Conservation (phyloP, 345 rosid genomes). For the Murraya paniculata region DNA sequence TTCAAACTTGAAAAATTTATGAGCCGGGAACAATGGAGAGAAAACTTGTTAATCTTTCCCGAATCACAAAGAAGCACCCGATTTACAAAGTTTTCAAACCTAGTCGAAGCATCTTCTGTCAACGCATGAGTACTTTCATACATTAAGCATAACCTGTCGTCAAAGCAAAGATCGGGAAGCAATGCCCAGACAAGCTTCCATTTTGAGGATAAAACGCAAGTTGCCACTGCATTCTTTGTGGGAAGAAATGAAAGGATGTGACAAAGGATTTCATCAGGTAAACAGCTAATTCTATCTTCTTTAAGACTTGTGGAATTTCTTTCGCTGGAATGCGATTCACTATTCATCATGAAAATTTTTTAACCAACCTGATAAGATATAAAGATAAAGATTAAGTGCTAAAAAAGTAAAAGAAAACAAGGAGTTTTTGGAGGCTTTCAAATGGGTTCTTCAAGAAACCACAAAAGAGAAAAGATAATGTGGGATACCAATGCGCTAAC, state of each 20-base stretch:
- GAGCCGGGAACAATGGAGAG: neutral
- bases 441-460: neutral
- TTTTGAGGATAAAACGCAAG: constrained; percentile 6
- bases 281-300: neutral
- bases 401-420: neutral
- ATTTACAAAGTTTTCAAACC: constrained; percentile 1
- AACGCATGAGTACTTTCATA: neutral
- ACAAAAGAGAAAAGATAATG: neutral
- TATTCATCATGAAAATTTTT: neutral
- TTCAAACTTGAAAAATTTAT: neutral
- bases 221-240: neutral
- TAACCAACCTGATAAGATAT: too few species aligned
- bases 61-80: neutral
- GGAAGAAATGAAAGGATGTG: constrained; percentile 12
- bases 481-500: too few species aligned
- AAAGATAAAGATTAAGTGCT: too few species aligned
- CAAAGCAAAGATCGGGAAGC: neutral
- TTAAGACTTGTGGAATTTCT: neutral
- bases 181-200: constrained; percentile 7
- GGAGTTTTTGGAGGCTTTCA: neutral
- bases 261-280: constrained; percentile 11
- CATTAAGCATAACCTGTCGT: neutral
- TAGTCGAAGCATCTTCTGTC: neutral
- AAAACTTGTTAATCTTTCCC: neutral
- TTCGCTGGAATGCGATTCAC: neutral